These are phyloP conservation scores for Plasmodium blacklocki DNA, from an alignment of 169 alveolate genomes.

Conservation along the genomic window DNA sequence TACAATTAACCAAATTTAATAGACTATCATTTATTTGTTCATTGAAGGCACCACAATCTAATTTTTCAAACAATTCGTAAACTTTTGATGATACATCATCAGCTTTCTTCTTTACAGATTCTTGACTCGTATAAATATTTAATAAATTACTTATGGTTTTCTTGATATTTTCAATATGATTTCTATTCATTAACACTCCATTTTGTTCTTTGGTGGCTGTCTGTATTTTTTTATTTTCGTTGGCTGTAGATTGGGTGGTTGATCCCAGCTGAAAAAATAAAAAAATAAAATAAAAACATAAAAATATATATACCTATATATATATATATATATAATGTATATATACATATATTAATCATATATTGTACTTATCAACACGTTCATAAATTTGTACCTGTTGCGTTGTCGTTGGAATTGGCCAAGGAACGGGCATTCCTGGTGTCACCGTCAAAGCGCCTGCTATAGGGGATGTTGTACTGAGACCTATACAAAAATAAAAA, in stretches of 20 bases:
- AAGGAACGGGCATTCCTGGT: conserved; percentile 93
- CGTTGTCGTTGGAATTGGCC: conserved; percentile 93
- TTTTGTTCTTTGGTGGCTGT: conserved; percentile 78
- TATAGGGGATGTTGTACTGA: conserved; percentile 87
- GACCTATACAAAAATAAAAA: conserved; percentile 1
- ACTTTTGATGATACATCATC: conserved; percentile 81
- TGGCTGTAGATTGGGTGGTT: conserved; percentile 82
- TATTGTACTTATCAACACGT: neutral
- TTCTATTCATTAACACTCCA: conserved; percentile 79
- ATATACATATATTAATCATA: conserved; percentile 19
- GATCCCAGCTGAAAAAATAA: conserved; percentile 74
- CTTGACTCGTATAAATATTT: conserved; percentile 56
- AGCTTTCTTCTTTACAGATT: conserved; percentile 77
- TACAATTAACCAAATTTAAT: conserved; percentile 81
- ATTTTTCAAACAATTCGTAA: conserved; percentile 82
- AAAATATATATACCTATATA: conserved; percentile 1
- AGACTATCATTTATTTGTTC: conserved; percentile 85
- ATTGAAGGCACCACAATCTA: conserved; percentile 81
- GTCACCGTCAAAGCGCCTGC: conserved; percentile 89
- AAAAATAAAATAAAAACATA: conserved; percentile 3
- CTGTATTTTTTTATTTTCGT: conserved; percentile 79
- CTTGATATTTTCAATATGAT: conserved; percentile 78
- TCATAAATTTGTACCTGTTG: conserved; percentile 80
- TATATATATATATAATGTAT: neutral
- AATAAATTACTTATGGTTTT: conserved; percentile 65